These are phyloP conservation scores for Tolypocladium pustulatum DNA, from an alignment of 2,329 filamentous ascomycete species.

Conservation along the genomic window DNA sequence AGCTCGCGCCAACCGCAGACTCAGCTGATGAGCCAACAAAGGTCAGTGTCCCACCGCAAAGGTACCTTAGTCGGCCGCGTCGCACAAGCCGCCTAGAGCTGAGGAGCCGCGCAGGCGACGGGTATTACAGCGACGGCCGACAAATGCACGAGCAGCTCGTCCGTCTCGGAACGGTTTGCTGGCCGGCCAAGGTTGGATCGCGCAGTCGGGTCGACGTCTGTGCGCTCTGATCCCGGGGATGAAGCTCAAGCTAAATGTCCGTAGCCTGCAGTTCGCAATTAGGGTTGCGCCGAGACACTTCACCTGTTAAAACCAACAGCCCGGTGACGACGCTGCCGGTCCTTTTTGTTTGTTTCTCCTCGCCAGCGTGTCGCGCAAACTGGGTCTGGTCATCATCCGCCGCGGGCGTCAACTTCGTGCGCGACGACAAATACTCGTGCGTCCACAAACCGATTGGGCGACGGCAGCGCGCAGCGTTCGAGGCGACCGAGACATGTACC, in stretches of 20 bases:
- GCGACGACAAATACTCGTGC: background rate
- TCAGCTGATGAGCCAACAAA: background rate
- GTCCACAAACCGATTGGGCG: background rate
- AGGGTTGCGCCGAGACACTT: background rate
- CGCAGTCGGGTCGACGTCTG: background rate
- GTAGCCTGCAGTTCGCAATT: background rate
- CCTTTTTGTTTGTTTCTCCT: background rate
- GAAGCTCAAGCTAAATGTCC: background rate
- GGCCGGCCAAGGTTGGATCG: background rate
- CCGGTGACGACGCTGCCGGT: background rate
- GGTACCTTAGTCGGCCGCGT: background rate
- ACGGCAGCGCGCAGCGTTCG: too few species aligned
- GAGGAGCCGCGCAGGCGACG: background rate
- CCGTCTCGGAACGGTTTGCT: background rate
- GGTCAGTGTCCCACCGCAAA: background rate
- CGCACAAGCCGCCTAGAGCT: background rate
- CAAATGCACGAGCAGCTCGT: background rate
- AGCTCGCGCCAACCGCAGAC: background rate
- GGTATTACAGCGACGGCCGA: background rate
- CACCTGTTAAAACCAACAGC: background rate
- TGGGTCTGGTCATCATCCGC: background rate
- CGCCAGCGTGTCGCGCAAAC: background rate
- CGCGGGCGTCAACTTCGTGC: background rate
- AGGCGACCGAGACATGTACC: background rate
- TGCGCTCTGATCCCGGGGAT: background rate